phyloP scores from a whole-genome alignment of 768 basidiomycete genomes.

The Filobasidium floriforme region DNA sequence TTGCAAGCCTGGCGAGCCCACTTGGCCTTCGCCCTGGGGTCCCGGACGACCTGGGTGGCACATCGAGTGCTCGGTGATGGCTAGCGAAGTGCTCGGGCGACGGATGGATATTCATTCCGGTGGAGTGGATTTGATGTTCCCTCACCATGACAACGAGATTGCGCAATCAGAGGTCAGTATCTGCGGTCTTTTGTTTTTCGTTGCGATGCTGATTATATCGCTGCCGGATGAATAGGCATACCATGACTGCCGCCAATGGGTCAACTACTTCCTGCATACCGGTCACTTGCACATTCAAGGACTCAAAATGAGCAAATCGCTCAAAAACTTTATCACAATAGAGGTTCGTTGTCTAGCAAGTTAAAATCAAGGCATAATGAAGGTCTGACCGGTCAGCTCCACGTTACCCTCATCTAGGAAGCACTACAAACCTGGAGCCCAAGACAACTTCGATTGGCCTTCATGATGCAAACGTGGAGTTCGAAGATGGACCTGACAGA shows the following conservation, averaged over 20 bases:
- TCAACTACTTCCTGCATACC: slow-evolving; percentile 97
- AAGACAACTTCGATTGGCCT: slow-evolving; percentile 81
- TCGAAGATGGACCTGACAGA: slow-evolving; percentile 90
- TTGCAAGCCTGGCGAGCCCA: slow-evolving; percentile 90
- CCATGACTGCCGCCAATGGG: slow-evolving; percentile 85
- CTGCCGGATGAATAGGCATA: slow-evolving; percentile 59
- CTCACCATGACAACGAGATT: slow-evolving; percentile 98
- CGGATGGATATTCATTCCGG: slow-evolving; percentile 98
- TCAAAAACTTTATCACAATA: slow-evolving; percentile 99
- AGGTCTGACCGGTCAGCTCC: background rate
- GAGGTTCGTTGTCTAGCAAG: slow-evolving; percentile 32
- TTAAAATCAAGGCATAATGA: background rate
- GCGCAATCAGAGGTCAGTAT: slow-evolving; percentile 78
- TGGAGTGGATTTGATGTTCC: slow-evolving; percentile 94
- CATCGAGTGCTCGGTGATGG: slow-evolving; percentile 99
- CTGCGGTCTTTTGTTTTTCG: background rate
- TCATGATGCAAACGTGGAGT: slow-evolving; percentile 86
- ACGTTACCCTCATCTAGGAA: slow-evolving; percentile 54
- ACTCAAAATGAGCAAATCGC: slow-evolving; percentile 96
- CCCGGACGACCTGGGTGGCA: slow-evolving; percentile 96
- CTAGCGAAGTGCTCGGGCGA: slow-evolving; percentile 75
- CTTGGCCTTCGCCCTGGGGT: slow-evolving; percentile 96
- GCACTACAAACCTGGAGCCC: slow-evolving; percentile 73
- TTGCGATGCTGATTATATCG: background rate
- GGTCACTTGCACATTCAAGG: slow-evolving; percentile 98